Evolutionary conservation across 257 asterid genomes (phyloP), one percentile per base, ranked within the genome.

Genomic region (Fraxinus quadrangulata): DNA sequence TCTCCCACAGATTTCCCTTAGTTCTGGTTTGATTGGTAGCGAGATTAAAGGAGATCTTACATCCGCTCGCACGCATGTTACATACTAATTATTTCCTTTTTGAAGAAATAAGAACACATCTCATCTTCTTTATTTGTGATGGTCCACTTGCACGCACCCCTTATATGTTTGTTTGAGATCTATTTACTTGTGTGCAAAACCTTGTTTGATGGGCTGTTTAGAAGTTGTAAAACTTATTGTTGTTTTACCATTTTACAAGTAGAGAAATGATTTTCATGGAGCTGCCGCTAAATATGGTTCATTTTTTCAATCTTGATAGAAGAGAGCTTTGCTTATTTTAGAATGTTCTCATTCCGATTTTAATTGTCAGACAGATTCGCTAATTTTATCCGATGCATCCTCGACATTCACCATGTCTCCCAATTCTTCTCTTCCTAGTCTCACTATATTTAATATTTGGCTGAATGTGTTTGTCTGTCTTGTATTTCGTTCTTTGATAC

Each of bases 401-500:
- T 74, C 74, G 67, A 65, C 56, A 67, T 70, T 75, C 36, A 54
- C 31, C 59, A 12, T 67, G 71, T 37, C 54, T 67, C 56, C 42
- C 72, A 12, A 34, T 72, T 59, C 68, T 17, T 67, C 70, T 45
- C 16, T 51, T 72, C n/a, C n/a, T 39, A 79, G 71, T 45, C 75
- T 37, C 75, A 66, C 67, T 40, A 42, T 73, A 30, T 40, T 75
- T 72, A 54, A 31, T 66, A 37, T 63, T 51, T 67, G 12, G 49
- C 63, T 72, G 21, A 75, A 74, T 65, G 70, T 73, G 75, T 71
- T 34, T 12, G 16, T 54, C 49, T 39, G 42, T 30, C 10, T 67
- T 75, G 69, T 40, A 66, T 75, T 69, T 74, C 70, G 14, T 83
- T 79, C 72, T 69, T 82, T 30, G 33, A 71, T 24, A 23, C 87